Conservation (phyloP, 352 stramenopile species). For the Globisporangium takayamanum region DNA sequence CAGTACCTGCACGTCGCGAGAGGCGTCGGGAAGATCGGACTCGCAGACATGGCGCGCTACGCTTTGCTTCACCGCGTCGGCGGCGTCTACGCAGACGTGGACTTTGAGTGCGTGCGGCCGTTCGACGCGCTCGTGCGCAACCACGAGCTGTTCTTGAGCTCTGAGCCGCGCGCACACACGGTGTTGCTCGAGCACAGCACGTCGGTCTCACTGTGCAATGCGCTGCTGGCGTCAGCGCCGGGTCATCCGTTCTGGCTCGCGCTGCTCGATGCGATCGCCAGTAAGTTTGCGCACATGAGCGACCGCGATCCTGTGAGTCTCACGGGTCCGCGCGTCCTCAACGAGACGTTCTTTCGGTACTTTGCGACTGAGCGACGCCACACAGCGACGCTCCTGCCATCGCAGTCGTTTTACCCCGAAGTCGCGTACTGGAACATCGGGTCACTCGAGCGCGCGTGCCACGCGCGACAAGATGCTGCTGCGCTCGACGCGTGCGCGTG, state of each 20-base stretch:
- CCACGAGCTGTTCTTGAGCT: slow-evolving; percentile 39
- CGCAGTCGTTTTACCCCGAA: slow-evolving; percentile 52
- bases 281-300: slow-evolving; percentile 25
- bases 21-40: slow-evolving; percentile 32
- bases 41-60: slow-evolving; percentile 51
- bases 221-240: slow-evolving; percentile 43
- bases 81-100: slow-evolving; percentile 43
- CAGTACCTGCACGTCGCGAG: slow-evolving; percentile 35
- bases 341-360: slow-evolving; percentile 26
- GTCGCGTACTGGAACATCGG: slow-evolving; percentile 45
- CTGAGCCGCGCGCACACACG: slow-evolving; percentile 30
- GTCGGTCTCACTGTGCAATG: slow-evolving; percentile 38
- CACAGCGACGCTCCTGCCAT: slow-evolving; percentile 21
- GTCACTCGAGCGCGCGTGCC: slow-evolving; percentile 25
- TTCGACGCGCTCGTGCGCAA: slow-evolving; percentile 30
- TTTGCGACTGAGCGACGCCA: slow-evolving; percentile 1
- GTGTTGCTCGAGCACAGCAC: slow-evolving; percentile 37
- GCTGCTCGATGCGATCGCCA: slow-evolving; percentile 40
- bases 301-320: slow-evolving; percentile 29
- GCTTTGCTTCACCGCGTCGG: slow-evolving; percentile 42
- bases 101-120: slow-evolving; percentile 43
- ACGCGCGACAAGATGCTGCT: slow-evolving; percentile 10
- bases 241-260: slow-evolving; percentile 43
- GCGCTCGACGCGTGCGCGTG: slow-evolving; percentile 30
- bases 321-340: slow-evolving; percentile 44